Evolutionary conservation across 1,284 basidiomycete species (phyloP), one percentile per base, ranked within the genome.

Genomic region (Cronartium quercuum): DNA sequence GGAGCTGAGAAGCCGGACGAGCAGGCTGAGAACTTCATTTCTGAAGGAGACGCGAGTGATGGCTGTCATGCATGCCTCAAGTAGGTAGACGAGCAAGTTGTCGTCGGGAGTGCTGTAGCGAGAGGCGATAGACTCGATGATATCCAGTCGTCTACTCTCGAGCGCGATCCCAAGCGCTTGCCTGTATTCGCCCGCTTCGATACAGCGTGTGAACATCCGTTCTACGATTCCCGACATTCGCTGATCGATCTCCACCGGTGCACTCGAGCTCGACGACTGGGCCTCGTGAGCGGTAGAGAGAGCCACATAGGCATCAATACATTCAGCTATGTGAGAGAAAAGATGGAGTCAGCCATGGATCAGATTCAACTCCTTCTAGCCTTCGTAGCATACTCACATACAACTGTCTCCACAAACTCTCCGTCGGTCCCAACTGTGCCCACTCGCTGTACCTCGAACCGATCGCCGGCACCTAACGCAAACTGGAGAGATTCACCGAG

Each of bases 101-200:
- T 88, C 87, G 79, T 96, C 91, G 60, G 85, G 84, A 21, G 61
- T 61, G 47, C 79, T 79, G 57, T 81, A 76, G 80, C 85, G 85
- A 44, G 86, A 82, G 81, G 90, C 92, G 67, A 94, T 88, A 57
- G 86, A 85, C 77, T 89, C 86, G 78, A 97, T 88, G 42, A 96
- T 85, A 79, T 96, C 93, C 18, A 96, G 84, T 67, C 94, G 88
- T 76, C 86, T 89, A 29, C 93, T 89, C 80, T 96, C 94, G 6
- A 98, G 86, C 0, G 94, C 93, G 78, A 98, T 91, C 60, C 94
- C 94, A 77, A 96, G 89, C 2, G 92, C 92, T 91, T 95, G 78
- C 81, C 90, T 92, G 83, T 87, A 91, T 81, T 94, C 93, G 69
- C 90, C 90, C 76, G 94, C 91, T 10, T 88, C 85, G 68, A 94